Percentiles rank a stretch among this genome's conserved stretches.
Evolutionary conservation across 352 stramenopile genomes (phyloP).

Genomic region (Globisporangium paroecandrum): DNA sequence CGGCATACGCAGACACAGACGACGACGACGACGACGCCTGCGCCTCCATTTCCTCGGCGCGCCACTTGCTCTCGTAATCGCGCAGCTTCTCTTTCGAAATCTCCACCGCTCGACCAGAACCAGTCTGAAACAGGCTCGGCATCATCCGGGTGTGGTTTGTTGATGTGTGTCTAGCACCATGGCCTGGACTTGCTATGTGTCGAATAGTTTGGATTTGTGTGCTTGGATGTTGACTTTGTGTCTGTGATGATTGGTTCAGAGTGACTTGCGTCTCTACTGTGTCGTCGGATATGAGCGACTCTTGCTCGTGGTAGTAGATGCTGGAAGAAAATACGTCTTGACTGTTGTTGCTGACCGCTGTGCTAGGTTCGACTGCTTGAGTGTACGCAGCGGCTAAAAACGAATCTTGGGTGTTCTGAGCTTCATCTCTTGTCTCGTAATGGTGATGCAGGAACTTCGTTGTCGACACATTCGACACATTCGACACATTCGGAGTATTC

Average conservation of each 20-base stretch:
- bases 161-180: too few species aligned
- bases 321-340: not conserved
- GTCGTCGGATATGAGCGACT: not conserved
- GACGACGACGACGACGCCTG: not conserved
- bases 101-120: constrained; percentile 26
- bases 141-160: not conserved
- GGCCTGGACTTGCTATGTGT: too few species aligned
- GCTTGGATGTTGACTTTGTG: not conserved
- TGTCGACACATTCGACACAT: not conserved
- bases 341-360: not conserved
- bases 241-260: not conserved
- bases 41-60: constrained; percentile 13
- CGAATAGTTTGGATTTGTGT: not conserved
- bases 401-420: not conserved
- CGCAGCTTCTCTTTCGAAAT: constrained; percentile 27
- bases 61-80: constrained; percentile 25
- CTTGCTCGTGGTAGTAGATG: not conserved
- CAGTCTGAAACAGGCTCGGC: constrained; percentile 27
- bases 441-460: not conserved
- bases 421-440: not conserved
- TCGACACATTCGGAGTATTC: not conserved
- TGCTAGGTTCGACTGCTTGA: not conserved
- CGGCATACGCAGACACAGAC: not conserved
- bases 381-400: not conserved
- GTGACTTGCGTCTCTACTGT: not conserved